Percentiles rank a stretch among this genome's conserved stretches.
phyloP scores from a whole-genome alignment of 2,329 filamentous ascomycete species.

The Pseudogymnoascus sp. region DNA sequence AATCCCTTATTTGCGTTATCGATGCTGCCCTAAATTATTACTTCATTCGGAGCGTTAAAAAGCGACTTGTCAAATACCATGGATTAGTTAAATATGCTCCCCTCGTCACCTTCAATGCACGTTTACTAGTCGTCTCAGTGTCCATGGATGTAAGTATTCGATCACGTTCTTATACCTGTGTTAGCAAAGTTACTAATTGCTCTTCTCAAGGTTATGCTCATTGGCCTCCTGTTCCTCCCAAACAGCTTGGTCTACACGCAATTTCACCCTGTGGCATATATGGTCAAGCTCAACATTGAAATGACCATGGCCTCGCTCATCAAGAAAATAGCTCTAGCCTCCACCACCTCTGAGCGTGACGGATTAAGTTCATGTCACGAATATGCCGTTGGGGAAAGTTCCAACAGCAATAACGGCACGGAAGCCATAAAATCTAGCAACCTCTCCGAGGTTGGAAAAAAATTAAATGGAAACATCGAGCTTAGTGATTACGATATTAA shows the following conservation, averaged over 20 bases:
- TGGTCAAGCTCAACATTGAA: slow-evolving; percentile 35
- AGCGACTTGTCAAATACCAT: slow-evolving; percentile 27
- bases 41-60: slow-evolving; percentile 36
- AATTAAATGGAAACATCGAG: neutral
- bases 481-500: neutral
- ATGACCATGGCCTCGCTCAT: slow-evolving; percentile 34
- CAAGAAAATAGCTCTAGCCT: slow-evolving; percentile 16
- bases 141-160: slow-evolving; percentile 29
- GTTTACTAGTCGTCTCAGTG: slow-evolving; percentile 31
- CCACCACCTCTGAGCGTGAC: neutral
- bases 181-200: slow-evolving; percentile 25
- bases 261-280: slow-evolving; percentile 34
- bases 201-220: slow-evolving; percentile 31
- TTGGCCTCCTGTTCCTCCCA: slow-evolving; percentile 30
- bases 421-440: neutral
- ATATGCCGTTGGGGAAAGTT: neutral
- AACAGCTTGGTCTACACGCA: slow-evolving; percentile 30
- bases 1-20: slow-evolving; percentile 40
- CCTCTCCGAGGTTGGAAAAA: neutral
- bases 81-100: slow-evolving; percentile 32
- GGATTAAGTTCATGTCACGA: neutral
- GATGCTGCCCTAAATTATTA: slow-evolving; percentile 43
- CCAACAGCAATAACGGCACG: neutral
- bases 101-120: slow-evolving; percentile 32
- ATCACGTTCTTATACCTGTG: slow-evolving; percentile 29